A percentile compares a stretch with the other conserved stretches of the same genome.
Evolutionary conservation across 306 rosid species (phyloP).

Genomic region (Astragalus glycyphyllos): DNA sequence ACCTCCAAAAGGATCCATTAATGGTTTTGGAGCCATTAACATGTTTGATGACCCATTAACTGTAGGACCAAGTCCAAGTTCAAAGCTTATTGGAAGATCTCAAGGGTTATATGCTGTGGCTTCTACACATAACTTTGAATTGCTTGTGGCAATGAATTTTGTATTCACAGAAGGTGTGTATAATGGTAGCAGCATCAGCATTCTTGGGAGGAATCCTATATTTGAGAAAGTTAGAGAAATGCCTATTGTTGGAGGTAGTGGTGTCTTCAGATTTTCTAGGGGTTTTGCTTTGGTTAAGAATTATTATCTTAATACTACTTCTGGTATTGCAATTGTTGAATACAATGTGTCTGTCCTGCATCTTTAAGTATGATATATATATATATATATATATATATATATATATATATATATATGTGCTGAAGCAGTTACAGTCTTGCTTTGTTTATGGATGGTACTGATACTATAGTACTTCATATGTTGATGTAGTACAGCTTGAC

Average conservation of each 20-base stretch:
- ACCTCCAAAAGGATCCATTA: slow-evolving; percentile 27
- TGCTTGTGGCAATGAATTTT: slow-evolving; percentile 49
- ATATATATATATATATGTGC: no score
- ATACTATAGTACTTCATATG: no score
- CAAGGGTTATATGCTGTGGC: slow-evolving; percentile 53
- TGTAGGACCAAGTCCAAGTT: slow-evolving; percentile 30
- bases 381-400: no score
- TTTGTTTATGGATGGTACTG: no score
- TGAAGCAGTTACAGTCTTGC: no score
- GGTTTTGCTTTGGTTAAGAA: slow-evolving; percentile 52
- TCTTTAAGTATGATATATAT: neutral
- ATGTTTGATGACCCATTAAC: slow-evolving; percentile 48
- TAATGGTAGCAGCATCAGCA: slow-evolving; percentile 47
- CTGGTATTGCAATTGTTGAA: slow-evolving; percentile 50
- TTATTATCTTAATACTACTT: neutral
- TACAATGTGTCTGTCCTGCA: slow-evolving; percentile 45
- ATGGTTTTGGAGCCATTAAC: slow-evolving; percentile 39
- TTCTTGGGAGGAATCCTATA: slow-evolving; percentile 49
- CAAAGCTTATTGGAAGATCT: slow-evolving; percentile 51
- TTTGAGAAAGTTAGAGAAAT: slow-evolving; percentile 42
- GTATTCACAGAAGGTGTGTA: slow-evolving; percentile 42
- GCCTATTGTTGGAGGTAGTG: slow-evolving; percentile 53
- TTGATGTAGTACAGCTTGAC: no score
- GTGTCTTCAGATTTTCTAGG: slow-evolving; percentile 45
- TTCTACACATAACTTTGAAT: slow-evolving; percentile 47